phyloP scores from a whole-genome alignment of 139 green algal genomes.

The Yamagishiella unicocca region DNA sequence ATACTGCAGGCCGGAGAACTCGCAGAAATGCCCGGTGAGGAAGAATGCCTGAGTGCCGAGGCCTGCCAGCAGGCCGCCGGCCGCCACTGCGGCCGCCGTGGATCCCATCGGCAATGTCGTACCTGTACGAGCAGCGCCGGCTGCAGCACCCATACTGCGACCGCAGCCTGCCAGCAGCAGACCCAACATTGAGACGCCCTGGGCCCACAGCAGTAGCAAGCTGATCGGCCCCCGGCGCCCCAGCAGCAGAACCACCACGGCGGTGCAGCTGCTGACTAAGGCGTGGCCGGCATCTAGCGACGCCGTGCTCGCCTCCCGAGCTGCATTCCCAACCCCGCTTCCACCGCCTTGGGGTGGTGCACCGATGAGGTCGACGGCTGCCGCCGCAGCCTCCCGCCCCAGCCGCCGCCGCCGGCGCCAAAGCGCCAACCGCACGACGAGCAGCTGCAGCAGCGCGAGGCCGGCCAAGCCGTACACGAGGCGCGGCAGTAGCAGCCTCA shows the following conservation, averaged over 20 bases:
- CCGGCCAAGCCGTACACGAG: constrained; percentile 41
- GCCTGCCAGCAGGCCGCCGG: constrained; percentile 28
- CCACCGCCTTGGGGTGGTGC: background rate
- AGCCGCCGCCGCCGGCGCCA: constrained; percentile 20
- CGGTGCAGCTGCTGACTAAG: background rate
- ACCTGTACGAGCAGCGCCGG: background rate
- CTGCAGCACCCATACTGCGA: background rate
- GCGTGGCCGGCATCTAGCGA: background rate
- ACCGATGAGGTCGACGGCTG: background rate
- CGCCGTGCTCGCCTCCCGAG: background rate
- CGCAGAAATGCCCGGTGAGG: constrained; percentile 88
- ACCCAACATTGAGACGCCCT: constrained; percentile 18
- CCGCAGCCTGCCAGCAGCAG: constrained; percentile 30
- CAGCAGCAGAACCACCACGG: constrained; percentile 58
- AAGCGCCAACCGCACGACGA: background rate
- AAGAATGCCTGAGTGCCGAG: constrained; percentile 78
- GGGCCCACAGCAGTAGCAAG: constrained; percentile 54
- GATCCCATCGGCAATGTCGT: background rate
- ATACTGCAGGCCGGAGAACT: constrained; percentile 93
- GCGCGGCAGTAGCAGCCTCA: constrained; percentile 63
- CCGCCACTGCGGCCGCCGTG: background rate
- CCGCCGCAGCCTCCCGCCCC: constrained; percentile 4
- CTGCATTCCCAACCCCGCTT: too few species aligned
- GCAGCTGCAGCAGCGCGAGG: constrained; percentile 28
- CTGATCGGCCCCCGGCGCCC: constrained; percentile 55